Evolutionary conservation across 805 yeast species (phyloP), one percentile per base, ranked within the genome.

Genomic region (Sugiyamaella qingdaonensis): DNA sequence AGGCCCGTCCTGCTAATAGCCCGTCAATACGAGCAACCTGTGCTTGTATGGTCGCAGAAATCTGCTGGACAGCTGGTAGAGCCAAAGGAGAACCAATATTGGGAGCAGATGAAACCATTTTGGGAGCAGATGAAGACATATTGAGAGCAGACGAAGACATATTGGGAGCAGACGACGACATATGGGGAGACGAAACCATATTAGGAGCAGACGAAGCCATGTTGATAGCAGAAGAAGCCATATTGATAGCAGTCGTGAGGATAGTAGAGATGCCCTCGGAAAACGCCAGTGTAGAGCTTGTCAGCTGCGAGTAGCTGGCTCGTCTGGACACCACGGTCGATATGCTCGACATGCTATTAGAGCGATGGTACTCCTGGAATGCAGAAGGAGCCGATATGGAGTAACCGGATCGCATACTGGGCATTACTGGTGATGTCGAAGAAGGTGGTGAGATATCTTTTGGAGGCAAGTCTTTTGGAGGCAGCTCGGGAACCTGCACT

Each of bases 401-500:
- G 7, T 24, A 24, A 24, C 29, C 29, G 7, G 29, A 24, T 7
- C 29, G 29, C 7, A 24, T 7, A 24, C 7, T 24, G 29, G 29
- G 29, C 7, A 24, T 24, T 24, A 24, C 29, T 24, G 29, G 29
- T 4, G 29, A 24, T 24, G 39, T 34, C 5, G 39, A 16, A 34
- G 5, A 4, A 8, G 9, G 39, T 4, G 18, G 39, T 8, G 39
- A 13, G 2, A 21, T 16, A 9, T 14, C 14, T 39, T 39, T 39
- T 39, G 42, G 42, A 11, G 42, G 42, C 11, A n/a, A 13, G 8
- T 19, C 18, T n/a, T 14, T 36, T 9, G 43, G 24, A 16, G 43
- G 13, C 14, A 54, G 46, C 35, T 54, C 57, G 10, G 55, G 58
- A 2, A 49, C 32, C 39, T 54, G 55, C 2, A 54, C 41, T 31